Percentiles rank a stretch among this genome's conserved stretches.
phyloP scores from a whole-genome alignment of 2,329 filamentous ascomycete genomes.

The Claviceps monticola region DNA sequence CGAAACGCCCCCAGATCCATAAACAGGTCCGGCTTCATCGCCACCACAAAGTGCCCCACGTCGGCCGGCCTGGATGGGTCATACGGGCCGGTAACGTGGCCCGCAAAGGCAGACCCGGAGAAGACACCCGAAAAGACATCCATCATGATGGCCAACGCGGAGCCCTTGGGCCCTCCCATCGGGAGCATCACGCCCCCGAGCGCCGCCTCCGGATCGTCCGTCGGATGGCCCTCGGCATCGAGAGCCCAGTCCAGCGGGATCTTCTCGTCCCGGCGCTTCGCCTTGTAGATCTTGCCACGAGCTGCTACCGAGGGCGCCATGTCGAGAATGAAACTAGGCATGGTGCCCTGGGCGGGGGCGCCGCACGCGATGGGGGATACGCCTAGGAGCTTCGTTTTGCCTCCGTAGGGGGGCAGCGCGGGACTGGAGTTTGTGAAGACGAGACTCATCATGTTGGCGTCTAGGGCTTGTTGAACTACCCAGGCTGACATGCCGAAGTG shows the following conservation, averaged over 20 bases:
- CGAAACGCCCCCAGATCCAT: conserved; percentile 58
- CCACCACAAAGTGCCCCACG: conserved; percentile 62
- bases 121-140: conserved; percentile 73
- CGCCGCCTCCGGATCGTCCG: conserved; percentile 57
- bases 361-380: conserved; percentile 65
- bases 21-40: conserved; percentile 62
- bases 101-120: conserved; percentile 66
- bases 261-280: conserved; percentile 49
- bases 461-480: conserved; percentile 64
- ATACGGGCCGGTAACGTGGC: conserved; percentile 63
- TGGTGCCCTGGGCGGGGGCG: conserved; percentile 45
- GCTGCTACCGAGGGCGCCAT: conserved; percentile 60
- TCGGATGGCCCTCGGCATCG: conserved; percentile 53
- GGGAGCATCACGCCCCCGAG: conserved; percentile 70
- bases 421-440: conserved; percentile 62
- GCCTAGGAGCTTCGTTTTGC: conserved; percentile 53
- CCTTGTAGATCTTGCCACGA: conserved; percentile 61
- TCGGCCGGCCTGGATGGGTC: conserved; percentile 54
- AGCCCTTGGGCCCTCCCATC: conserved; percentile 76
- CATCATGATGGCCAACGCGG: conserved; percentile 71
- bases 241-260: conserved; percentile 65
- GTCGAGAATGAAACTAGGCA: conserved; percentile 52
- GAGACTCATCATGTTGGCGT: conserved; percentile 55
- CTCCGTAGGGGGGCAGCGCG: conserved; percentile 58
- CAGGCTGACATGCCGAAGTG: conserved; percentile 78